phyloP scores from a whole-genome alignment of 495 filamentous ascomycete genomes.

The Aspergillus campestris region DNA sequence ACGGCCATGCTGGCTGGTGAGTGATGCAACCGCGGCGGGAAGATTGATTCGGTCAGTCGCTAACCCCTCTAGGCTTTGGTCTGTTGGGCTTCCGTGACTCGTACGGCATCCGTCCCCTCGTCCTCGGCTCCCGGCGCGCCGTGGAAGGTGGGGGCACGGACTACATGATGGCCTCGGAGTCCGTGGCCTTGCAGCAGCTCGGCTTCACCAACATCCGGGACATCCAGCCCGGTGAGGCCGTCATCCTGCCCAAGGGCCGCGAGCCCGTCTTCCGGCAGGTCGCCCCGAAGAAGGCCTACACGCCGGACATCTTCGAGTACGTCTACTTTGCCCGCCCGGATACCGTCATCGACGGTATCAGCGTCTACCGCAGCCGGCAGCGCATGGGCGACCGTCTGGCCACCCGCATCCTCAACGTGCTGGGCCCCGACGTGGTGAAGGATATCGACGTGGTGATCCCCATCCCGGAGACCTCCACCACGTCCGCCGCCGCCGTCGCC shows the following conservation, averaged over 20 bases:
- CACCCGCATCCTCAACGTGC: constrained; percentile 60
- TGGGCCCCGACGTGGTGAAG: constrained; percentile 66
- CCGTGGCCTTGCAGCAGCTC: constrained; percentile 79
- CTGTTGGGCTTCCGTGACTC: constrained; percentile 84
- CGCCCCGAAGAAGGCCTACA: constrained; percentile 58
- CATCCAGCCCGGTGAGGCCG: constrained; percentile 84
- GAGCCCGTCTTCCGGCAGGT: constrained; percentile 71
- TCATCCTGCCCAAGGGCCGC: constrained; percentile 82
- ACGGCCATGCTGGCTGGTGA: constrained; percentile 85
- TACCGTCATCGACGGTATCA: constrained; percentile 87
- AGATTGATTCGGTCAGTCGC: background rate
- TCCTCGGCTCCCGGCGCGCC: constrained; percentile 68
- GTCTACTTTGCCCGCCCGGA: constrained; percentile 73
- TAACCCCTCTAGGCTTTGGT: constrained; percentile 54
- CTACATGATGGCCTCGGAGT: constrained; percentile 98
- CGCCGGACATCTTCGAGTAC: constrained; percentile 94
- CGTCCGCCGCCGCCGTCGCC: constrained; percentile 72
- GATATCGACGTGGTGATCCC: constrained; percentile 90
- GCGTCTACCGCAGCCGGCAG: constrained; percentile 77
- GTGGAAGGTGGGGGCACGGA: constrained; percentile 62
- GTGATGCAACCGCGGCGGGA: background rate
- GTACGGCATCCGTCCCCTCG: constrained; percentile 83
- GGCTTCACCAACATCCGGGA: constrained; percentile 77
- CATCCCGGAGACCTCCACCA: constrained; percentile 81
- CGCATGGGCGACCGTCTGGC: constrained; percentile 90